Percentiles rank a stretch among this genome's conserved stretches.
Evolutionary conservation across 2,329 filamentous ascomycete species (phyloP).

Genomic region (Neobulgaria alba): DNA sequence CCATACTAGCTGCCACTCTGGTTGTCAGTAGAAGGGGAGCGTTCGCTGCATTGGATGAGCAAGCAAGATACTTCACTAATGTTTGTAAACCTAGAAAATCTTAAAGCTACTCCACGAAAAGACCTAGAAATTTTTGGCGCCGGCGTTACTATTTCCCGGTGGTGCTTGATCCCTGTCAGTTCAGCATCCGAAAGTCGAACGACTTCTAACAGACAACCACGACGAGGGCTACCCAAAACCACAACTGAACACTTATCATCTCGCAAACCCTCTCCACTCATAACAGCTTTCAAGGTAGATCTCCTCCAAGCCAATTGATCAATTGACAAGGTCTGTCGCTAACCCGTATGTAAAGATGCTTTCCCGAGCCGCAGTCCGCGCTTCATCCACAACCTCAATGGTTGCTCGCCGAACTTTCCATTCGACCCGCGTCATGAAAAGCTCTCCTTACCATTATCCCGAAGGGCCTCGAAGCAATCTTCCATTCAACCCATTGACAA

Average conservation of each 20-base stretch:
- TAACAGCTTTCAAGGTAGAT: constrained; percentile 20
- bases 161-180: too few species aligned
- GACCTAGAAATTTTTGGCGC: too few species aligned
- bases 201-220: not conserved
- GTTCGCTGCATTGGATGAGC: too few species aligned
- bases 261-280: constrained; percentile 4
- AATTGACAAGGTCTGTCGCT: constrained; percentile 33
- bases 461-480: constrained; percentile 93
- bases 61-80: too few species aligned
- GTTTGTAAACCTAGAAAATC: too few species aligned
- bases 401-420: constrained; percentile 91
- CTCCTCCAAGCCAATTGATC: constrained; percentile 9
- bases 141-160: too few species aligned
- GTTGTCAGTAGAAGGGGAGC: too few species aligned
- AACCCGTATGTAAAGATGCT: constrained; percentile 60
- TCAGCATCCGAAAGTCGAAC: not conserved
- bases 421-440: constrained; percentile 75
- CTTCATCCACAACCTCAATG: constrained; percentile 52
- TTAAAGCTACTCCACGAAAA: too few species aligned
- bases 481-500: constrained; percentile 92
- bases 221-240: constrained; percentile 10
- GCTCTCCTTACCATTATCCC: constrained; percentile 95
- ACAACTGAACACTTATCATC: too few species aligned
- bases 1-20: too few species aligned
- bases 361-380: constrained; percentile 58